A percentile compares a stretch with the other conserved stretches of the same genome.
Evolutionary conservation across 2,329 filamentous ascomycete genomes (phyloP).

Genomic region (Nigrospora osmanthi): DNA sequence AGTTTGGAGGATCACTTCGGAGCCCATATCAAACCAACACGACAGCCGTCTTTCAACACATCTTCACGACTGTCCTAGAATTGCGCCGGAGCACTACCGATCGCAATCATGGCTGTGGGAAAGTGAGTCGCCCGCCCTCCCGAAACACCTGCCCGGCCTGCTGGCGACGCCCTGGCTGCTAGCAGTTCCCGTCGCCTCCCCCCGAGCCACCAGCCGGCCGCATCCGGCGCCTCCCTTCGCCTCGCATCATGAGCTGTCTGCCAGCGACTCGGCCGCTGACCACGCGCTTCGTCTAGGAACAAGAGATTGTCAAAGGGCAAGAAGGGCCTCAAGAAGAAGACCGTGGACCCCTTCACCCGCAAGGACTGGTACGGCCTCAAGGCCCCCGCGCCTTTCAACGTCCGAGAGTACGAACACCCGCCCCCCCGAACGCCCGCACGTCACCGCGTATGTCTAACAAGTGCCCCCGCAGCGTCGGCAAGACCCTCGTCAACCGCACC

Average conservation of each 20-base stretch:
- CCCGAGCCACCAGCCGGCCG: too few species aligned
- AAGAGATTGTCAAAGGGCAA: constrained; percentile 99
- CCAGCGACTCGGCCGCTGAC: constrained; percentile 15
- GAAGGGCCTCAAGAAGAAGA: constrained; percentile 99
- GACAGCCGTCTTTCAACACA: constrained; percentile 14
- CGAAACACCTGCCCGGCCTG: too few species aligned
- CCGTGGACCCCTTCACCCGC: constrained; percentile 90
- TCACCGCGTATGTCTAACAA: constrained; percentile 13
- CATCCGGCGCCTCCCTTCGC: neutral
- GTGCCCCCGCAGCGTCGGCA: constrained; percentile 73
- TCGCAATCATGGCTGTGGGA: constrained; percentile 76
- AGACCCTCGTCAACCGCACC: constrained; percentile 98
- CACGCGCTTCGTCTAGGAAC: constrained; percentile 57
- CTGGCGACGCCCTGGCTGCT: too few species aligned
- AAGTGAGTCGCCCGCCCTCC: constrained; percentile 46
- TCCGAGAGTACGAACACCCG: constrained; percentile 74
- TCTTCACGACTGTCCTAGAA: constrained; percentile 20
- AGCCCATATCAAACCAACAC: constrained; percentile 16
- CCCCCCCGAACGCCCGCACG: constrained; percentile 3
- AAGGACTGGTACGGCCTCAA: constrained; percentile 99
- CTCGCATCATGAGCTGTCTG: neutral
- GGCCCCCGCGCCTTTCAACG: constrained; percentile 91
- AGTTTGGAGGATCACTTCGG: neutral
- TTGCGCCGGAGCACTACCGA: constrained; percentile 28
- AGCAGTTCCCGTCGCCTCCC: too few species aligned